phyloP scores from a whole-genome alignment of 257 asterid species.

The Solanum bulbocastanum region DNA sequence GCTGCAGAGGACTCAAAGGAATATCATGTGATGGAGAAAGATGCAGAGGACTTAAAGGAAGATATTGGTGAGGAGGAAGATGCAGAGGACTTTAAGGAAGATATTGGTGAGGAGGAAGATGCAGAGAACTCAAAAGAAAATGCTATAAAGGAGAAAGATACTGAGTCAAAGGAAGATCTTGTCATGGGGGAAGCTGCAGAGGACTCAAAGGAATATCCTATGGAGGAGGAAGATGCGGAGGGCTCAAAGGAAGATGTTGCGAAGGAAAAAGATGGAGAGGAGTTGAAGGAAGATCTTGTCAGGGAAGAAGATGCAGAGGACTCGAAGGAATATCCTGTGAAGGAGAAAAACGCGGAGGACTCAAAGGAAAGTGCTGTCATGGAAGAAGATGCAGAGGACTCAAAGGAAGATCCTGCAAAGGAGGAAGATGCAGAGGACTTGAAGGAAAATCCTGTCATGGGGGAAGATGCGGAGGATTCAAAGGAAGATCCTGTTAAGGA shows the following conservation, averaged over 20 bases:
- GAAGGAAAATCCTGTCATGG: not conserved
- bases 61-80: not conserved
- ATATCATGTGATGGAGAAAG: not conserved
- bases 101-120: not conserved
- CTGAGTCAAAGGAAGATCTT: not conserved
- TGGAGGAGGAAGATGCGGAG: not conserved
- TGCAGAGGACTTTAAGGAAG: not conserved
- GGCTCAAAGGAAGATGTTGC: constrained; percentile 1
- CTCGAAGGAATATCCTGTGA: not conserved
- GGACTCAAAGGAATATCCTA: not conserved
- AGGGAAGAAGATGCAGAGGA: not conserved
- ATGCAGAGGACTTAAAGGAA: not conserved
- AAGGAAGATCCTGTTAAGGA: not conserved
- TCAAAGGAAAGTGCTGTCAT: not conserved
- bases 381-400: not conserved
- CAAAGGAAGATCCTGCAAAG: not conserved
- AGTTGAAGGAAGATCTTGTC: not conserved
- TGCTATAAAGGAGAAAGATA: not conserved
- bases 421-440: not conserved
- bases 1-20: not conserved
- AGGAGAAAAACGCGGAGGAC: not conserved
- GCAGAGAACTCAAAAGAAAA: not conserved
- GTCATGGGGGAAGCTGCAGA: not conserved
- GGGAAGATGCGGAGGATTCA: not conserved
- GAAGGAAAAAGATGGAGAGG: not conserved